Evolutionary conservation across 2,329 filamentous ascomycete species (phyloP), one percentile per base, ranked within the genome.

Genomic region (Colletotrichum aenigma): DNA sequence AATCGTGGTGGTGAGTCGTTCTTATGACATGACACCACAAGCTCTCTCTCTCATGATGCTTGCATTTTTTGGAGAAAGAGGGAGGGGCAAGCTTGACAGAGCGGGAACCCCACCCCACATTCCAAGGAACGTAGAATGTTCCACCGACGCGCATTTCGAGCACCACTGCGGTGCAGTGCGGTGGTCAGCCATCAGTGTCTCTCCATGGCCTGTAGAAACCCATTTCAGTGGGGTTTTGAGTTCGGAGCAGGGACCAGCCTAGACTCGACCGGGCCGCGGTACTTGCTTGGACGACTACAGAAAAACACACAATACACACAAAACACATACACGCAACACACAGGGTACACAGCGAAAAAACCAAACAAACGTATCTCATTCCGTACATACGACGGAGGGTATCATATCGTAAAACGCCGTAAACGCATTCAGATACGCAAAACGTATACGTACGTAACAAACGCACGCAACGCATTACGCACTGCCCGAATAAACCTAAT

Each of bases 321-420:
- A 72, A 76, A 67, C 48, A 58, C 48, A 58, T 4, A 73, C 69
- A 76, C 72, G 66, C 13, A 77, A 80, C 72, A 76, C 30, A 76
- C 69, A 68, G 34, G 77, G 43, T n/a, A 77, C 65, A 76, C 77
- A 66, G 71, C 66, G 78, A 77, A 80, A 79, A 77, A 71, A 79
- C 77, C 77, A 78, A 79, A 67, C 34, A 74, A 60, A 77, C 70
- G 58, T 76, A 71, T 76, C 52, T 75, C 58, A 76, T 75, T 71
- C 68, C 67, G 65, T 73, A 73, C 56, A 60, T 34, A 65, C 64
- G 43, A 69, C 74, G 70, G 74, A 65, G 73, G 74, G 74, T 75
- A 75, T 75, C 74, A 75, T 69, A 75, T 75, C 64, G 74, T 75
- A 72, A 69, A 62, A 69, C 58, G 64, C 52, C 64, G 65, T 75